Base-by-base conservation (phyloP, 306 rosid species). In the Fragaria nilgerrensis region DNA sequence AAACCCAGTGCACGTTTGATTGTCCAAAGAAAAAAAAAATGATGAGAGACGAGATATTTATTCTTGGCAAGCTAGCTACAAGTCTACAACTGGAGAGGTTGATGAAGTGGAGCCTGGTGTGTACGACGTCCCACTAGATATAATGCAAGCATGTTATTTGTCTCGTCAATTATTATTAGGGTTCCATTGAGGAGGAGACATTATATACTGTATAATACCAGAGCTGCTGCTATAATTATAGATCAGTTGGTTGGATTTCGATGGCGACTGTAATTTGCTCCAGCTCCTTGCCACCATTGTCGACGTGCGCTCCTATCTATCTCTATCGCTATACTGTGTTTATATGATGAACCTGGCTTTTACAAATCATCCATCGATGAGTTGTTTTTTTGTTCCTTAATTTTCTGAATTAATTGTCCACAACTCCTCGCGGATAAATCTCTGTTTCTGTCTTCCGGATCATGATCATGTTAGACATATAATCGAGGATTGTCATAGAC, bases 141-240 rank as follows among this genome's bases (percentile, higher is more conserved):
- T 65, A 65, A 65, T 2, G 70, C 47, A 19, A 65, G 15, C 23
- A 65, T 65, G 70, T 65, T 65, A 62, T 62, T 62, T 62, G 68
- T 62, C 68, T 62, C 68, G 0, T 62, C 68, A 62, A 62, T 62
- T 62, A 62, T 62, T 62, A 1, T 29, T 59, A 4, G 36, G 36
- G 36, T 59, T 56, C 5, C 15, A 56, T 3, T 23, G 29, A 25
- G 39, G 41, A 29, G 68, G 68, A 29, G 68, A 62, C 68, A n/a
- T 22, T 10, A 6, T 50, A 16, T 7, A 53, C 3, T 7, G 16
- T 5, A 5, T 32, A 32, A 32, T 32, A 32, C 36, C 63, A 22
- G 64, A 58, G 23, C 58, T 55, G 61, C 61, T 20, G 2, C 4
- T 20, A 20, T 55, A 12, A 59, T 11, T 4, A 25, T n/a, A n/a